Evolutionary conservation across 345 rosid genomes (phyloP), one percentile per base, ranked within the genome.

Genomic region (Noccaea caerulescens): DNA sequence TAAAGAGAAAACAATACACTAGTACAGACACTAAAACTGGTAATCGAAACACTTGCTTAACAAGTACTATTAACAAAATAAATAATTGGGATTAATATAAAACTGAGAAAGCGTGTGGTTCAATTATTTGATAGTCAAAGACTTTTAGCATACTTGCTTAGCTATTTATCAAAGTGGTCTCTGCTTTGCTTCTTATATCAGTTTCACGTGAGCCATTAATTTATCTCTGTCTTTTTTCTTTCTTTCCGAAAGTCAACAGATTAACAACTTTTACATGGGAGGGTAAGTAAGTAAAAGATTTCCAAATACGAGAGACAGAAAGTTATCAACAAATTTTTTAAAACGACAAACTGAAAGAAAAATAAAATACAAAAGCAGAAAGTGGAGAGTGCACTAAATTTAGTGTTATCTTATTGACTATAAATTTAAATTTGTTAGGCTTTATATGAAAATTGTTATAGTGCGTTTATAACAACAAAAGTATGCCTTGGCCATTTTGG

Each of bases 141-240:
- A 63, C 74, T 60, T 74, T 67, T 62, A 30, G 75, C 42, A 69
- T 63, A 62, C 63, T 76, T 55, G 71, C 79, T 69, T 69, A 36
- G 36, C 59, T 76, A 16, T 76, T 76, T 49, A 71, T 69, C 75
- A 69, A 76, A 76, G 71, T 69, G 65, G 60, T 76, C 59, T 76
- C 52, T 61, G 63, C 64, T 62, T 76, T 76, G 75, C 79, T 76
- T 76, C 60, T 56, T 55, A 10, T 38, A 30, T 41, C 69, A 69
- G 66, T 44, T 76, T 76, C 75, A 76, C 71, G 79, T 76, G 75
- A 76, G 10, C 61, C 60, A 76, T 76, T 76, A 41, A 69, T 14
- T 53, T 68, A 20, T 63, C n/a, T 11, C 42, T 62, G 30, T 27
- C 1, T 43, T 5, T 37, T 10, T 20, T 38, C 30, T 16, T 3